Percentiles rank a stretch among this genome's conserved stretches.
Conservation (phyloP, 768 basidiomycete genomes). For the Tulasnella sp. region DNA sequence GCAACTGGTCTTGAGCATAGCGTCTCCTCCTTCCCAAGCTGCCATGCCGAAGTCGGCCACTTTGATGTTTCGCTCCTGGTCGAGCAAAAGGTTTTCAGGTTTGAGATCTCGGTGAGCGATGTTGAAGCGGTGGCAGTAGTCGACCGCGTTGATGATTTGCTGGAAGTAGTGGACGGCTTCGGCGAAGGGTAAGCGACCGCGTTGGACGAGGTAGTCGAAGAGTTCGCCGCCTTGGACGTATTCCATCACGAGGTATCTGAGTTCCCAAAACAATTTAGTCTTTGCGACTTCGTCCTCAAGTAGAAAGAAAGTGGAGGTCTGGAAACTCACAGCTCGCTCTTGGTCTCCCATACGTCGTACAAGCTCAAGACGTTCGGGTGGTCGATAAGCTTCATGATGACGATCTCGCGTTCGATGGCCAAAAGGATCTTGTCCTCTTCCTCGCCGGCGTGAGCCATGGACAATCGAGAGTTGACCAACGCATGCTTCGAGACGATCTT, state of each 20-base stretch:
- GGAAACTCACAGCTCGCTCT: conserved; percentile 63
- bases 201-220: conserved; percentile 83
- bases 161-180: conserved; percentile 87
- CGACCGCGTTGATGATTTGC: conserved; percentile 86
- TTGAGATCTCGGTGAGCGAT: conserved; percentile 94
- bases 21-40: conserved; percentile 68
- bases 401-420: conserved; percentile 88
- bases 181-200: conserved; percentile 61
- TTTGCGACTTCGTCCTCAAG: neutral
- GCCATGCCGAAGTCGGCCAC: too few relatives aligned
- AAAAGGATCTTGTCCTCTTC: conserved; percentile 73
- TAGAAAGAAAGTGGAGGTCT: neutral
- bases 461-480: conserved; percentile 61
- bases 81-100: conserved; percentile 88
- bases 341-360: conserved; percentile 97
- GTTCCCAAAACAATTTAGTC: neutral
- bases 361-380: conserved; percentile 93
- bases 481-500: conserved; percentile 86
- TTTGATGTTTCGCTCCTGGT: conserved; percentile 65
- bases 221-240: conserved; percentile 94
- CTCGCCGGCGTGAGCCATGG: conserved; percentile 64
- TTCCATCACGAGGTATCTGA: conserved; percentile 74
- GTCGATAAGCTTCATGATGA: conserved; percentile 95
- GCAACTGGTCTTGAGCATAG: conserved; percentile 75
- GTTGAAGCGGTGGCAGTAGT: conserved; percentile 92